A percentile compares a stretch with the other conserved stretches of the same genome.
Conservation (phyloP, 495 filamentous ascomycete genomes). For the Penicillium desertorum region DNA sequence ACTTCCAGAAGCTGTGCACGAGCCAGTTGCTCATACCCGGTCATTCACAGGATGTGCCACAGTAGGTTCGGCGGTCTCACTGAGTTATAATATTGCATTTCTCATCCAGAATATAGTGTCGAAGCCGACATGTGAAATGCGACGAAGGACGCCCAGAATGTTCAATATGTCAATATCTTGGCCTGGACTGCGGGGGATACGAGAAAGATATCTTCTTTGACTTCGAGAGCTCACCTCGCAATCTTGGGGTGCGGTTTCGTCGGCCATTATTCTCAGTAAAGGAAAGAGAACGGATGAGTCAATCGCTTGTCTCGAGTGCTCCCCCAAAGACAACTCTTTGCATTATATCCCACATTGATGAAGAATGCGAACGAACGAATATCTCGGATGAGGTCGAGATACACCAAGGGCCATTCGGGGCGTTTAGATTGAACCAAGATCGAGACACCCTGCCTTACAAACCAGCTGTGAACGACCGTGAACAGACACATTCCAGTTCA, state of each 20-base stretch:
- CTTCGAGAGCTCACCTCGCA: slow-evolving; percentile 13
- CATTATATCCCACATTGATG: slow-evolving; percentile 19
- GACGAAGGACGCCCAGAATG: slow-evolving; percentile 31
- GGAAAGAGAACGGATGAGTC: slow-evolving; percentile 26
- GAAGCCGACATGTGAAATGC: slow-evolving; percentile 30
- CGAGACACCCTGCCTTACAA: not conserved
- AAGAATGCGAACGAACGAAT: slow-evolving; percentile 12
- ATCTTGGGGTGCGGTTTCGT: slow-evolving; percentile 24
- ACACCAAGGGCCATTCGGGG: slow-evolving; percentile 20
- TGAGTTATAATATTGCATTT: not conserved
- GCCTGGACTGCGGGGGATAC: slow-evolving; percentile 21
- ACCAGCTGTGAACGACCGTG: not conserved
- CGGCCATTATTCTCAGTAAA: slow-evolving; percentile 28
- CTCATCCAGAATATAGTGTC: slow-evolving; percentile 17
- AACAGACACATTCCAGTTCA: slow-evolving; percentile 10
- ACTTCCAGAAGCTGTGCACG: slow-evolving; percentile 1
- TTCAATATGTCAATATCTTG: slow-evolving; percentile 22
- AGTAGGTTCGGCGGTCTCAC: slow-evolving; percentile 7
- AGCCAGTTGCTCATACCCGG: slow-evolving; percentile 14
- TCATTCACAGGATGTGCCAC: slow-evolving; percentile 22
- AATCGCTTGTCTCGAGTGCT: slow-evolving; percentile 22
- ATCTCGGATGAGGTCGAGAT: slow-evolving; percentile 6
- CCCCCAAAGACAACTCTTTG: slow-evolving; percentile 15
- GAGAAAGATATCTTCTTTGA: slow-evolving; percentile 30
- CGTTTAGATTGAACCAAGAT: slow-evolving; percentile 14